Evolutionary conservation across 164 flowering plant genomes (phyloP), one percentile per base, ranked within the genome.

Genomic region (Buxus sempervirens): DNA sequence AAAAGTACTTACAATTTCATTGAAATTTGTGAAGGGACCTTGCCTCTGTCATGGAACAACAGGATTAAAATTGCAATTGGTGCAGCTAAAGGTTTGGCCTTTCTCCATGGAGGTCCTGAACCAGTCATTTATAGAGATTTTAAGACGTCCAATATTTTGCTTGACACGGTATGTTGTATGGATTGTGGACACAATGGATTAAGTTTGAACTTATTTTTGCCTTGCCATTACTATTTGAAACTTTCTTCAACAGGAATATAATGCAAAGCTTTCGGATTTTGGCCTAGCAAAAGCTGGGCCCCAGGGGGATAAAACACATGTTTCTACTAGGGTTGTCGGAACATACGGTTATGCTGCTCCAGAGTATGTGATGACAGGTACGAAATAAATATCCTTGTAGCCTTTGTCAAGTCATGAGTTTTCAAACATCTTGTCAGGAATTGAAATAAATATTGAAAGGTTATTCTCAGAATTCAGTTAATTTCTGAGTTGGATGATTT

Each of bases 271-370:
- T 58, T 95, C 98, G 51, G 97, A 95, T 81, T 95, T 95, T 74
- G 98, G 98, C 68, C 81, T 95, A 38, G 98, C 98, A 55, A 95
- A 91, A 84, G 98, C 93, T 58, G 98, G 97, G 20, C 98, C 98
- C 38, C 90, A 82, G 66, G 98, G 96, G 32, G 97, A 89, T 71
- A 89, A 95, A 60, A 95, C 97, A 12, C 97, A 95, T 79, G 98
- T 95, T 70, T 95, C 98, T 65, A 95, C 98, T 1, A 75, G 98
- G 77, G 98, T 95, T 38, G 88, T 95, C 36, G 98, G 98, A 38
- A 95, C 98, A 25, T 95, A 89, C 74, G 98, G 98, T 61, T 94
- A 94, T 81, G 98, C 98, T 67, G 98, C 98, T 65, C 98, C 98
- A 54, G 98, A 94, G 67, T 94, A 95, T 83, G 96, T 95, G 64